Percentiles rank a stretch among this genome's conserved stretches.
phyloP scores from a whole-genome alignment of 2,329 filamentous ascomycete genomes.

The Stemphylium lycopersici region DNA sequence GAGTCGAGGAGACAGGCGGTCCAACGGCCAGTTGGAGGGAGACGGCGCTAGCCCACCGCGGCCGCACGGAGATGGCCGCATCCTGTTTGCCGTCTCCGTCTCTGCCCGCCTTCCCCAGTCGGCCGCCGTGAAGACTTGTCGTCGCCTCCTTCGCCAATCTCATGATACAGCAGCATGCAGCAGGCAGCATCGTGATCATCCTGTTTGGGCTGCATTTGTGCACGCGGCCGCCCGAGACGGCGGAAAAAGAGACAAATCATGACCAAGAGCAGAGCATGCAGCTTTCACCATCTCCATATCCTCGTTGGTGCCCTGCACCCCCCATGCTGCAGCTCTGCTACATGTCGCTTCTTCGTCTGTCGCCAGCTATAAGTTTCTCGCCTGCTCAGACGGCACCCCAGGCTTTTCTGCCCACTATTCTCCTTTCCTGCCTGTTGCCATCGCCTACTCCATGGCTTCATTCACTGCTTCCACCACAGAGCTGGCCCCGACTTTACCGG shows the following conservation, averaged over 20 bases:
- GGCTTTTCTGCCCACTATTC: not conserved
- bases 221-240: slow-evolving; percentile 12
- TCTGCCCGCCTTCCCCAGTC: slow-evolving; percentile 2
- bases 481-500: slow-evolving; percentile 2
- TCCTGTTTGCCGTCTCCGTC: not conserved
- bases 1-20: slow-evolving; percentile 21
- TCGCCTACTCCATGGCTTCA: slow-evolving; percentile 2
- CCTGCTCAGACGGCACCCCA: not conserved
- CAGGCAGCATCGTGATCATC: slow-evolving; percentile 14
- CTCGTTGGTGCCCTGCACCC: slow-evolving; percentile 13
- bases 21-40: slow-evolving; percentile 14
- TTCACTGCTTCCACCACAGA: slow-evolving; percentile 3
- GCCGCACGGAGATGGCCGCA: slow-evolving; percentile 12
- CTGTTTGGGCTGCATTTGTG: slow-evolving; percentile 7
- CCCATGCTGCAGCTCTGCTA: slow-evolving; percentile 12
- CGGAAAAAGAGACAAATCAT: slow-evolving; percentile 7
- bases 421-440: not conserved
- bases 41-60: slow-evolving; percentile 15
- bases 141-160: slow-evolving; percentile 20
- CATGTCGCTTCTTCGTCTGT: slow-evolving; percentile 24
- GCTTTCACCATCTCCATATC: slow-evolving; percentile 23
- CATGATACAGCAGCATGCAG: slow-evolving; percentile 6
- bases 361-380: slow-evolving; percentile 9
- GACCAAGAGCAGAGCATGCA: not conserved
- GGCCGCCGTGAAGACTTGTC: slow-evolving; percentile 14